Percentiles rank a stretch among this genome's conserved stretches.
These are phyloP conservation scores for Xylaria curta DNA, from an alignment of 495 filamentous ascomycete genomes.

Conservation along the genomic window DNA sequence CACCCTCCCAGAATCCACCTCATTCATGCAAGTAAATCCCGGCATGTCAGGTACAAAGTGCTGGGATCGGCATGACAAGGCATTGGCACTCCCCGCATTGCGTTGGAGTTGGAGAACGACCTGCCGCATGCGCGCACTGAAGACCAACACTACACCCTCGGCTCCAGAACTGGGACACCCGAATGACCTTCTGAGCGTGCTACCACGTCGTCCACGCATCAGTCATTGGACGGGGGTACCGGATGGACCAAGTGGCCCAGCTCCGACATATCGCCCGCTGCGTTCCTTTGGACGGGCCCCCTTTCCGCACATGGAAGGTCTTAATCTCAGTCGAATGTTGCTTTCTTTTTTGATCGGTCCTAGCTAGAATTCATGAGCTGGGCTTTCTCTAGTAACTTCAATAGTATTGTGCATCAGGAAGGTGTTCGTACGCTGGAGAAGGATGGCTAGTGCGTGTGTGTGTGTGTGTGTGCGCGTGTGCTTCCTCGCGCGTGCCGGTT, in stretches of 20 bases:
- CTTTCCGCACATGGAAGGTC: constrained; percentile 18
- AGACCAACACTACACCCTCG: background rate
- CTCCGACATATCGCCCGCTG: background rate
- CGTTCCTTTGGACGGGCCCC: background rate
- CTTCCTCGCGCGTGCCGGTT: constrained; percentile 14
- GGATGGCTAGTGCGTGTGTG: background rate
- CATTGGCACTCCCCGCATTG: constrained; percentile 16
- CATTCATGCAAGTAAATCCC: constrained; percentile 6
- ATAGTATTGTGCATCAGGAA: background rate
- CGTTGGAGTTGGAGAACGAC: constrained; percentile 19
- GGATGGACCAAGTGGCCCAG: background rate
- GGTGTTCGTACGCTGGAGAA: background rate
- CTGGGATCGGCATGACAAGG: background rate
- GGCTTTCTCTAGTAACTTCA: background rate
- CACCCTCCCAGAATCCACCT: background rate
- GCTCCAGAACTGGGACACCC: constrained; percentile 1
- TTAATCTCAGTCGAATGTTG: background rate
- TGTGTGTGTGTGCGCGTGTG: background rate
- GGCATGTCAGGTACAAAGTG: constrained; percentile 16
- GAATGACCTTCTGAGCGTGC: constrained; percentile 20
- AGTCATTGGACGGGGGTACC: background rate
- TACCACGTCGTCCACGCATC: constrained; percentile 5
- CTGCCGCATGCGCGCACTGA: constrained; percentile 13
- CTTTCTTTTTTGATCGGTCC: background rate
- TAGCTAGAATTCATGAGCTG: background rate